Percentiles rank a stretch among this genome's conserved stretches.
Conservation (phyloP, 495 filamentous ascomycete genomes). For the Lasiosphaeria miniovina region DNA sequence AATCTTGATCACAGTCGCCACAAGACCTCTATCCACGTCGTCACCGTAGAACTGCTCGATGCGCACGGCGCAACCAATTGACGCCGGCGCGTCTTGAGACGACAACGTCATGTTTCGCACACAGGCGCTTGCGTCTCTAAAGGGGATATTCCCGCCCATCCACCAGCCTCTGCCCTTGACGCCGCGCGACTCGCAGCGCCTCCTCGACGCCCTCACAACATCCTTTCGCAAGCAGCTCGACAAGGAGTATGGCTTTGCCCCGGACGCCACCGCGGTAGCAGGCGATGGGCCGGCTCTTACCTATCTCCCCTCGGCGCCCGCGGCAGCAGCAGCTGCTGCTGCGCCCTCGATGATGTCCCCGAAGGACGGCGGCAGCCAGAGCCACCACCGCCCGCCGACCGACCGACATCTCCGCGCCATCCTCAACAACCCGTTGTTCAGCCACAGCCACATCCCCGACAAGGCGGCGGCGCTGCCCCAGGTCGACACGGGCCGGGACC, state of each 20-base stretch:
- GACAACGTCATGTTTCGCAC: conserved; percentile 27
- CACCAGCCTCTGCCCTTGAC: conserved; percentile 68
- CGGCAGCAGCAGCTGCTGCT: neutral
- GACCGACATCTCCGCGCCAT: conserved; percentile 61
- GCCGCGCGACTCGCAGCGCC: conserved; percentile 60
- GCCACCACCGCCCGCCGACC: conserved; percentile 30
- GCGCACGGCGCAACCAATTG: too few relatives aligned
- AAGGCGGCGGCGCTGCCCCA: neutral
- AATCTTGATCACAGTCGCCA: too few relatives aligned
- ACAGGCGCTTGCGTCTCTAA: conserved; percentile 42
- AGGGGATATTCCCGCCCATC: conserved; percentile 55
- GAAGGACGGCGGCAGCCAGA: neutral
- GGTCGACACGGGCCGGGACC: conserved; percentile 7
- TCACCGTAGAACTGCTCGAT: too few relatives aligned
- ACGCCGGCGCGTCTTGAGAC: too few relatives aligned
- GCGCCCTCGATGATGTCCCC: neutral
- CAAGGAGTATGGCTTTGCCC: conserved; percentile 52
- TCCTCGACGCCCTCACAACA: conserved; percentile 65
- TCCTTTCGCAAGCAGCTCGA: conserved; percentile 78
- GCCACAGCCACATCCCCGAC: conserved; percentile 12
- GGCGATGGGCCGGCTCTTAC: conserved; percentile 14
- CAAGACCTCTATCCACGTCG: too few relatives aligned
- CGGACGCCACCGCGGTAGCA: conserved; percentile 15
- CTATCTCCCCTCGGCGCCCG: conserved; percentile 15
- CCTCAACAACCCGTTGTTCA: conserved; percentile 67